Percentiles rank a stretch among this genome's conserved stretches.
Evolutionary conservation across 2,329 filamentous ascomycete species (phyloP).

Genomic region (Bipolaris bicolor): DNA sequence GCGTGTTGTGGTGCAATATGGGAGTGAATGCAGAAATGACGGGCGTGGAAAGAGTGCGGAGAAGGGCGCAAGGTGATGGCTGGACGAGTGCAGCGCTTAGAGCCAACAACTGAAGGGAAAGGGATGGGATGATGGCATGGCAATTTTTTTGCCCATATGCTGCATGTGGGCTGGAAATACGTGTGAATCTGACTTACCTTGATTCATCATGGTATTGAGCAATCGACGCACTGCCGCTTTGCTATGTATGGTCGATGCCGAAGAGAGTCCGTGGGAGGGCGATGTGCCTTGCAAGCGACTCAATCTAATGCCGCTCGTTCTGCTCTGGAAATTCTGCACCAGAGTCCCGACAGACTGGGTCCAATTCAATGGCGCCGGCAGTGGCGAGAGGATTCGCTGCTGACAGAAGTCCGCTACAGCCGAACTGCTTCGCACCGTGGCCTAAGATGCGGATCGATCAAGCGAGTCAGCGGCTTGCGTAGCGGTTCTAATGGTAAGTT

Average conservation of each 20-base stretch:
- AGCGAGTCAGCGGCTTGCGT: slow-evolving; percentile 16
- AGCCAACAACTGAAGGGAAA: slow-evolving; percentile 29
- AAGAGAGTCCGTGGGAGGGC: slow-evolving; percentile 18
- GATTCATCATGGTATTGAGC: slow-evolving; percentile 44
- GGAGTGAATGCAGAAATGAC: slow-evolving; percentile 38
- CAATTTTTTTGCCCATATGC: slow-evolving; percentile 18
- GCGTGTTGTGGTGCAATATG: slow-evolving; percentile 40
- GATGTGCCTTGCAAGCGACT: slow-evolving; percentile 28
- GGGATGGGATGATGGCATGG: background rate
- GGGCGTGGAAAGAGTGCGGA: slow-evolving; percentile 46
- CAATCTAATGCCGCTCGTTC: slow-evolving; percentile 31
- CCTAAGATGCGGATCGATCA: slow-evolving; percentile 17
- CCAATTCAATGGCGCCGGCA: slow-evolving; percentile 35
- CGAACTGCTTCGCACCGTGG: slow-evolving; percentile 20
- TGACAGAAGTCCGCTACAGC: slow-evolving; percentile 23
- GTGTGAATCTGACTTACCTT: slow-evolving; percentile 48
- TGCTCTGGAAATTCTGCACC: slow-evolving; percentile 27
- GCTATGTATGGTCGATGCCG: slow-evolving; percentile 25
- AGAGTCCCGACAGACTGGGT: slow-evolving; percentile 35
- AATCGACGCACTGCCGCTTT: slow-evolving; percentile 28
- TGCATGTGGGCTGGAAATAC: slow-evolving; percentile 33
- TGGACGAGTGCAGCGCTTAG: slow-evolving; percentile 35
- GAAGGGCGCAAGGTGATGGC: slow-evolving; percentile 44
- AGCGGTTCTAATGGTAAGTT: slow-evolving; percentile 17
- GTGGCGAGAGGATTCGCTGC: slow-evolving; percentile 34